Evolutionary conservation across 108 stramenopile species (phyloP), one percentile per base, ranked within the genome.

Genomic region (Cylindrotheca closterium): DNA sequence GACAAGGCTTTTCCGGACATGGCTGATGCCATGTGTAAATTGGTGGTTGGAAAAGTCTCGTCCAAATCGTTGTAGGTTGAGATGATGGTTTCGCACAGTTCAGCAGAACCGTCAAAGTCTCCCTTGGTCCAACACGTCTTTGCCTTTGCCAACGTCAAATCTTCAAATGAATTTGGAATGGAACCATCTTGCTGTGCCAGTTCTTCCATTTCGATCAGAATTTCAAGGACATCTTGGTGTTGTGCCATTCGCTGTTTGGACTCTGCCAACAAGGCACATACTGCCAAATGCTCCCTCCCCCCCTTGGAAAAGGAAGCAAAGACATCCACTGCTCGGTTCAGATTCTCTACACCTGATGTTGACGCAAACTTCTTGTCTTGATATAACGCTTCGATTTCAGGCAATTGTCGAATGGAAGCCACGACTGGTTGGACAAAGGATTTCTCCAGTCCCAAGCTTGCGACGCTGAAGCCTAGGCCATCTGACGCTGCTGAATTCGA

Each of bases 311-410:
- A 75, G 4, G 53, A 50, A 0, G 64, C 74, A 73, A 85, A 81
- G 26, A 85, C 56, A 30, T 85, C 71, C 24, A 60, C 51, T 17
- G 83, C 88, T 21, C 92, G 83, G 30, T 71, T 53, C 29, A 88
- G 62, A 24, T 71, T 72, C 37, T 88, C 83, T 30, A 85, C 30
- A 25, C 80, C 78, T 15, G 76, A 56, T 15, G 25, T 2, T 58
- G 26, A 73, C 0, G 31, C 76, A 28, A 50, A 80, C 12, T 59
- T 17, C 27, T 37, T 32, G 18, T 57, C 2, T 2, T 18, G 51
- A 47, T 30, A 51, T 1, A 63, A 65, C 15, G 70, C 32, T n/a
- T 66, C 65, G 18, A 80, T 65, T 60, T 80, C 79, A 5, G 79
- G 79, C 18, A 80, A 54, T 31, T 80, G 79, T 22, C 71, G 79